A percentile compares a stretch with the other conserved stretches of the same genome.
Evolutionary conservation across 306 rosid genomes (phyloP).

Genomic region (Prunus salicina): DNA sequence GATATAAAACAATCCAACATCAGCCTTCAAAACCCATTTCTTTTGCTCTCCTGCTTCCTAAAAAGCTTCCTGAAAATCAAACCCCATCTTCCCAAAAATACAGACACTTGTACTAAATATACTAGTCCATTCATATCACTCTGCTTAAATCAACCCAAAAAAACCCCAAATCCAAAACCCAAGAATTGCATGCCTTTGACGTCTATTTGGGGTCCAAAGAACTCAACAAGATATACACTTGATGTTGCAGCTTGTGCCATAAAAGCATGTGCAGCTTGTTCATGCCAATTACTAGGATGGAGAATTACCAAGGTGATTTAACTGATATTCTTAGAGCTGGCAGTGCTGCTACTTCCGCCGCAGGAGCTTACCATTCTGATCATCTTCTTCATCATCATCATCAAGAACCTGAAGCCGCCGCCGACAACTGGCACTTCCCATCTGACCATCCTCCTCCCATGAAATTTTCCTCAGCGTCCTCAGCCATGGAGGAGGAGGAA

Average conservation of each 20-base stretch:
- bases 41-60: constrained; percentile 32
- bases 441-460: constrained; percentile 3
- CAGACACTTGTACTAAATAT: too few relatives aligned
- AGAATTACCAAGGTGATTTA: constrained; percentile 81
- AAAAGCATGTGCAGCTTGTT: constrained; percentile 46
- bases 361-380: not conserved
- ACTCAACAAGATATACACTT: not conserved
- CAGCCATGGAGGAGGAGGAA: constrained; percentile 15
- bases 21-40: constrained; percentile 31
- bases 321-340: constrained; percentile 67
- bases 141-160: not conserved
- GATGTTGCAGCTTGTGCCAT: not conserved
- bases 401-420: not conserved
- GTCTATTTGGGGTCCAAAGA: not conserved
- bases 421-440: constrained; percentile 17
- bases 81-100: constrained; percentile 5
- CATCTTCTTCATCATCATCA: not conserved
- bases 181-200: not conserved
- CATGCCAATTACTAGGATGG: constrained; percentile 41
- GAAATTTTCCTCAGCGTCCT: constrained; percentile 23
- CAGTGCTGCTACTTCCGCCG: constrained; percentile 15
- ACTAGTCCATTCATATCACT: not conserved
- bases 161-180: not conserved
- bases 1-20: constrained; percentile 1
- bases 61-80: constrained; percentile 26